Base-by-base conservation (phyloP, 345 rosid genomes). In the Citrus australasica region DNA sequence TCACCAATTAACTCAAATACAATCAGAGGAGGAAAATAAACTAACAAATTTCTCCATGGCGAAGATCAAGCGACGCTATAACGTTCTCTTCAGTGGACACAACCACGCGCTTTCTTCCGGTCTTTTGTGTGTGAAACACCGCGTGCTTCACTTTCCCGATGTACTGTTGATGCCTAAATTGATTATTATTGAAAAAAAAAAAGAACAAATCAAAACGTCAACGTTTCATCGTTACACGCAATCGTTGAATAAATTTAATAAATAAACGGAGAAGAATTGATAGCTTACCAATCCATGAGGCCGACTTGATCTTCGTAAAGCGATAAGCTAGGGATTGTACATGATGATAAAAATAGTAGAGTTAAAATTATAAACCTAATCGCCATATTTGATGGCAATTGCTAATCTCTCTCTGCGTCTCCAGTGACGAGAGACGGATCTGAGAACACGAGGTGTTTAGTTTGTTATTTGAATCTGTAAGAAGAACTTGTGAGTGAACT, bases 271-370 rank as follows among this genome's bases (percentile, higher is more conserved):
- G 25, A 42, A 19, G 2, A 75, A 74, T 21, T 42, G 6, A 38
- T 60, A 24, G 74, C 80, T 84, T 79, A 93, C 99, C 99, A 97
- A 78, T 97, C 99, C 90, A 88, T 87, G 86, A 94, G 94, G 67
- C 98, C 99, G 55, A 87, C 98, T 90, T 97, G 98, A 88, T 94
- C 99, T 84, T 93, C 99, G 73, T 87, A 94, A 56, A 94, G 93
- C 55, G 98, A 90, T 55, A 84, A 79, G 83, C 84, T 66, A 32
- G 83, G 79, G 70, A 67, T 74, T 7, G 84, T 61, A 32, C 86
- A 79, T 42, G 94, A 79, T 37, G 94, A 93, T 53, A 86, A 28
- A 64, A 90, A 74, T 22, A 88, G 10, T 24, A 91, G 46, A 28
- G 88, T 67, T 46, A 79, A 13, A 59, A 88, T 53, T 37, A 51